Evolutionary conservation across 345 rosid species (phyloP).

Genomic region (Stellera chamaejasme): DNA sequence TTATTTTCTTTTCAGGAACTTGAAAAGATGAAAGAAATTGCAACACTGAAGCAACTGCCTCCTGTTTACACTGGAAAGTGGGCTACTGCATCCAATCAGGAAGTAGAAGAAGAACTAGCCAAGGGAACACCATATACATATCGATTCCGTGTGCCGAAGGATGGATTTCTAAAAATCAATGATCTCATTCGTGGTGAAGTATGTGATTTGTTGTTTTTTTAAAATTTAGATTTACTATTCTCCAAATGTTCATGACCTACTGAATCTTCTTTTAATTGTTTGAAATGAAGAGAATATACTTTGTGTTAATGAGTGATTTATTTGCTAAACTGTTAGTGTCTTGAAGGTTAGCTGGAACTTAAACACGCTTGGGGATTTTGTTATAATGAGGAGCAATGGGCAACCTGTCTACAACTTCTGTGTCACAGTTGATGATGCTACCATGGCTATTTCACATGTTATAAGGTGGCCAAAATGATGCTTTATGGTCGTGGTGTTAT

Average conservation of each 20-base stretch:
- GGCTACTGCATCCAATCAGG: slow-evolving; percentile 65
- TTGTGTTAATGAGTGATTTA: slow-evolving; percentile 1
- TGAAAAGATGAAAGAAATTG: slow-evolving; percentile 83
- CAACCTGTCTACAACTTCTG: slow-evolving; percentile 95
- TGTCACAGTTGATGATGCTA: slow-evolving; percentile 93
- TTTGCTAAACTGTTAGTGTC: slow-evolving; percentile 46
- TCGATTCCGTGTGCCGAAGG: slow-evolving; percentile 77
- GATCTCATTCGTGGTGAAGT: slow-evolving; percentile 94
- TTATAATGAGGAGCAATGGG: slow-evolving; percentile 90
- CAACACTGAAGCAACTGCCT: slow-evolving; percentile 64
- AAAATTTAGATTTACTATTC: not conserved
- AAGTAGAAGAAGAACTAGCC: slow-evolving; percentile 64
- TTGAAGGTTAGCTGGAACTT: slow-evolving; percentile 91
- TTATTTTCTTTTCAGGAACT: slow-evolving; percentile 51
- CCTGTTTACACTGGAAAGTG: slow-evolving; percentile 83
- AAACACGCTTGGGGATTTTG: slow-evolving; percentile 94
- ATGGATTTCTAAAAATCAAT: slow-evolving; percentile 65
- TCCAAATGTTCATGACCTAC: not conserved
- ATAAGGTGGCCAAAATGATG: slow-evolving; percentile 47
- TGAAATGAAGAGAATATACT: not conserved
- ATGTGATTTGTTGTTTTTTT: slow-evolving; percentile 17
- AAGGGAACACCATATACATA: slow-evolving; percentile 78
- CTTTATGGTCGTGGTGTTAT: not conserved
- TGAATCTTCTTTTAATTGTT: not conserved
- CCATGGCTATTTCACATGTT: slow-evolving; percentile 95